phyloP scores from a whole-genome alignment of 805 yeast species.

The Middelhovenomyces tepae region DNA sequence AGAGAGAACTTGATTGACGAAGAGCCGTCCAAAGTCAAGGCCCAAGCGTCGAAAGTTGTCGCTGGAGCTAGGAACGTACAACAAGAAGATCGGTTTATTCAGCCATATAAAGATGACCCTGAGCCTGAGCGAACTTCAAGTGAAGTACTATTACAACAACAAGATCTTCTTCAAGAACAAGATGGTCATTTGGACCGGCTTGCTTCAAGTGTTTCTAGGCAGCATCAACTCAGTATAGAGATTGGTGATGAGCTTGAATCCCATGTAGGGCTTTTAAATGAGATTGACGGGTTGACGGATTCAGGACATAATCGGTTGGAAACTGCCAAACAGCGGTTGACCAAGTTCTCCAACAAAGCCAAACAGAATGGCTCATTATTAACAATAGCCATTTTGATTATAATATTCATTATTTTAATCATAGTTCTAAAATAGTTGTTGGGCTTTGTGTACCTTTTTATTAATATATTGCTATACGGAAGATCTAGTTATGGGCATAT shows the following conservation, averaged over 20 bases:
- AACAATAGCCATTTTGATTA: constrained; percentile 26
- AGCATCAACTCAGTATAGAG: constrained; percentile 30
- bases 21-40: too few species aligned
- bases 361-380: constrained; percentile 30
- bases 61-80: too few species aligned
- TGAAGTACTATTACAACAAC: constrained; percentile 21
- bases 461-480: not conserved
- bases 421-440: constrained; percentile 21
- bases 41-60: too few species aligned
- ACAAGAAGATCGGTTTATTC: constrained; percentile 12
- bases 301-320: constrained; percentile 26
- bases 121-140: constrained; percentile 7
- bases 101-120: constrained; percentile 24
- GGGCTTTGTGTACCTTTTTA: constrained; percentile 1
- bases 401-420: constrained; percentile 28
- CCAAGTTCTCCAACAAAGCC: constrained; percentile 29
- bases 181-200: constrained; percentile 30
- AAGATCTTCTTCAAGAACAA: constrained; percentile 28
- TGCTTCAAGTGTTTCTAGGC: constrained; percentile 29
- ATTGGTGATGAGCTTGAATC: constrained; percentile 31
- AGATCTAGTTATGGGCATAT: too few species aligned
- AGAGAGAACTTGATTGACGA: constrained; percentile 23
- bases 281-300: constrained; percentile 31
- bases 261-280: constrained; percentile 30
- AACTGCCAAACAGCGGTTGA: constrained; percentile 28